A percentile compares a stretch with the other conserved stretches of the same genome.
Evolutionary conservation across 192 early-diverging fungal species (phyloP).

Genomic region (Backusella australiensis): DNA sequence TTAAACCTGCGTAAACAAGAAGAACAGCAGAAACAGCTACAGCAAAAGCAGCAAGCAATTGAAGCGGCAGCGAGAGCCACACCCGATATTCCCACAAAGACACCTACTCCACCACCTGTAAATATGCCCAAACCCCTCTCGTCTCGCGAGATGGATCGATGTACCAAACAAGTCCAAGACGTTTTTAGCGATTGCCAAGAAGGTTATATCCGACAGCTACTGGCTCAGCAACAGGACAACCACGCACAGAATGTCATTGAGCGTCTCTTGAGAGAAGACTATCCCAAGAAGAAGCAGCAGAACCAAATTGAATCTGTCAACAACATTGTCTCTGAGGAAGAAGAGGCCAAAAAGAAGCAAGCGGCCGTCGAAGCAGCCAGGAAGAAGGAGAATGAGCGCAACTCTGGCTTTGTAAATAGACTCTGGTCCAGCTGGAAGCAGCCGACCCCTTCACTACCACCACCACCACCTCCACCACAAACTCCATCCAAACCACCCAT

Average conservation of each 20-base stretch:
- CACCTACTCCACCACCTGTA: constrained; percentile 12
- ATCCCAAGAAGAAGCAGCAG: constrained; percentile 39
- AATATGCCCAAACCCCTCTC: constrained; percentile 16
- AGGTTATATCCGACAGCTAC: constrained; percentile 47
- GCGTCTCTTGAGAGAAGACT: constrained; percentile 54
- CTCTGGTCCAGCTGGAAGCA: constrained; percentile 15
- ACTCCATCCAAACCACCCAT: neutral
- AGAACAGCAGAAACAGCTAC: neutral
- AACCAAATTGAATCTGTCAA: neutral
- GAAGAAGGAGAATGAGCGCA: neutral
- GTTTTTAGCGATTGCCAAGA: constrained; percentile 71
- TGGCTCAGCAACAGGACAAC: constrained; percentile 49
- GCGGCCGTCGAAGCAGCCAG: neutral
- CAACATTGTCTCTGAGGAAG: neutral
- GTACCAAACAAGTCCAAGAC: constrained; percentile 38
- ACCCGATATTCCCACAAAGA: constrained; percentile 15
- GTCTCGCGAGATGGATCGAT: constrained; percentile 22
- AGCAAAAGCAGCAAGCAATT: neutral
- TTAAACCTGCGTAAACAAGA: constrained; percentile 43
- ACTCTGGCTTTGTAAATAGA: constrained; percentile 5
- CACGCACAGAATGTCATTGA: constrained; percentile 58
- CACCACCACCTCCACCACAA: no score
- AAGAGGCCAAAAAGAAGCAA: neutral
- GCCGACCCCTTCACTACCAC: no score
- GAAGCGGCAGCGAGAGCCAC: neutral